A percentile compares a stretch with the other conserved stretches of the same genome.
phyloP scores from a whole-genome alignment of 208 protist species.

The Leishmania major region DNA sequence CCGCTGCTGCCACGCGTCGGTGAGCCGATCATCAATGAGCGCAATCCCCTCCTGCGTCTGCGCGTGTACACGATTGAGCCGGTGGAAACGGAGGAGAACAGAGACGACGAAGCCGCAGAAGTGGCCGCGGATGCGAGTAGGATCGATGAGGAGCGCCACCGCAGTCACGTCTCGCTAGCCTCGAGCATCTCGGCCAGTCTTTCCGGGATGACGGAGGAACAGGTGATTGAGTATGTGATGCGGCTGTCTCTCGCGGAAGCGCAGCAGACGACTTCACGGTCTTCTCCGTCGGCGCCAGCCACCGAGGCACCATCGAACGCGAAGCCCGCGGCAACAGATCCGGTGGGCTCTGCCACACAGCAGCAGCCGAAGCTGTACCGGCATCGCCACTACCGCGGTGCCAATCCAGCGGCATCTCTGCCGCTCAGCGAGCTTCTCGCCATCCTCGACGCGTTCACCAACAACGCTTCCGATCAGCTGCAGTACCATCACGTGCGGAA shows the following conservation, averaged over 20 bases:
- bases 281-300: neutral
- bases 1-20: slow-evolving; percentile 32
- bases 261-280: neutral
- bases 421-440: slow-evolving; percentile 62
- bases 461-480: slow-evolving; percentile 46
- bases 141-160: neutral
- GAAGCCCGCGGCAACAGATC: neutral
- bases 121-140: neutral
- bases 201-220: slow-evolving; percentile 36
- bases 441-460: slow-evolving; percentile 67
- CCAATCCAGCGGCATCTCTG: slow-evolving; percentile 13
- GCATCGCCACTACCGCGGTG: slow-evolving; percentile 21
- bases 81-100: neutral
- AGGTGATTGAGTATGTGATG: slow-evolving; percentile 44
- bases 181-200: slow-evolving; percentile 1
- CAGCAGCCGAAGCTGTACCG: neutral
- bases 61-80: slow-evolving; percentile 22
- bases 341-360: neutral
- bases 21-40: slow-evolving; percentile 33
- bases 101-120: neutral
- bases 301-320: neutral
- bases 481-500: slow-evolving; percentile 39
- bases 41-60: slow-evolving; percentile 23
- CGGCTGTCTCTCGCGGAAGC: slow-evolving; percentile 33
- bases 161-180: neutral